Base-by-base conservation (phyloP, 1,284 basidiomycete genomes). In the Uromyces viciae-fabae region DNA sequence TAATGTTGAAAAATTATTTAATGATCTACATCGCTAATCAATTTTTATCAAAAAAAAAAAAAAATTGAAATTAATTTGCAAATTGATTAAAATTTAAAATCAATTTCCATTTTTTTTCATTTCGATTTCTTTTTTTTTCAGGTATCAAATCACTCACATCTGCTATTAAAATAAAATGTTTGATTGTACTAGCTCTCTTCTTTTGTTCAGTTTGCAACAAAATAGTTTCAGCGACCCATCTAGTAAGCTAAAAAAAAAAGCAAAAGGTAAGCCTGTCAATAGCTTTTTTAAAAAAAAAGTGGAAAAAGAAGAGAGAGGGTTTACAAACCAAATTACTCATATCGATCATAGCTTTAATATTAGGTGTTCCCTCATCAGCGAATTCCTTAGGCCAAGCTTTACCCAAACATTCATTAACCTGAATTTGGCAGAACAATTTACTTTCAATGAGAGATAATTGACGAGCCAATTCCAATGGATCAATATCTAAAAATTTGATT, bases 1-100 rank as follows among this genome's bases (percentile, higher is more conserved):
- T 91, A 98, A 93, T 17, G 92, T 93, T 17, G 95, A 96, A 87
- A 94, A 99, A 87, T 99, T 99, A 85, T 96, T 93, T 83, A 99
- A 87, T 22, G 88, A 87, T 69, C 94, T 91, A 87, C 96, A 99
- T 66, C 93, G 92, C 94, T 98, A 83, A n/a, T 78, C 73, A 15
- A 58, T 58, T 8, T 8, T 58, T 28, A 58, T 58, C 15, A 36
- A 19, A 40, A 22, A 62, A 7, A 66, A 54, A 40, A 72, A n/a
- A n/a, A n/a, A 62, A 38, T 8, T 22, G 52, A 8, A 88, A 5
- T 14, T 66, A 31, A 66, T 31, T 36, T 9, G 28, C 3, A 31
- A 66, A 36, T 25, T 17, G 33, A 38, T 22, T 22, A 31, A 8
- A 66, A 5, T 25, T 36, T 31, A 66, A 36, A 66, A 17, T n/a